A percentile compares a stretch with the other conserved stretches of the same genome.
These are phyloP conservation scores for Dryas octopetala DNA, from an alignment of 306 rosid species.

Conservation along the genomic window DNA sequence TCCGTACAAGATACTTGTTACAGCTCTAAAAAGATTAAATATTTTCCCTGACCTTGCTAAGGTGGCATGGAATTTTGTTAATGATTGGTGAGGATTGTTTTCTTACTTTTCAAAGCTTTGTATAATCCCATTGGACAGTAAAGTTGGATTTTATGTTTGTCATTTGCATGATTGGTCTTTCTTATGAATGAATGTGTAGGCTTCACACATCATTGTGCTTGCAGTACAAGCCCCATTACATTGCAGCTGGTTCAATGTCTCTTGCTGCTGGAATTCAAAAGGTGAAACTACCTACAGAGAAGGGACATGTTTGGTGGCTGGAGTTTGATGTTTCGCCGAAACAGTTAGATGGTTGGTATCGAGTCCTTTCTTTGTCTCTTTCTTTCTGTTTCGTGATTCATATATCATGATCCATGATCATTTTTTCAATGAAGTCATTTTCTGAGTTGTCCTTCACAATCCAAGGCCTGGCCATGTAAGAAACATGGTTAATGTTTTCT, in stretches of 20 bases:
- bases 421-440: neutral
- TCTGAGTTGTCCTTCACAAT: neutral
- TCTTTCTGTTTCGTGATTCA: neutral
- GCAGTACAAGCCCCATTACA: slow-evolving; percentile 50
- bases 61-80: slow-evolving; percentile 58
- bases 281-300: slow-evolving; percentile 44
- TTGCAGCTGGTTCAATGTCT: slow-evolving; percentile 52
- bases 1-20: slow-evolving; percentile 50
- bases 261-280: slow-evolving; percentile 53
- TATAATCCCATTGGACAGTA: neutral
- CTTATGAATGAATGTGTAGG: slow-evolving; percentile 36
- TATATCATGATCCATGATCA: neutral
- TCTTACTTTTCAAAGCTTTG: slow-evolving; percentile 6
- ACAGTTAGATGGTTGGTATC: slow-evolving; percentile 41
- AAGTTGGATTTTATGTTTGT: slow-evolving; percentile 1
- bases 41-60: slow-evolving; percentile 35
- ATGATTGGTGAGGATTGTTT: slow-evolving; percentile 39
- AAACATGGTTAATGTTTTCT: neutral
- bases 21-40: slow-evolving; percentile 41
- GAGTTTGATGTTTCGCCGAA: slow-evolving; percentile 49
- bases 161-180: neutral
- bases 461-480: neutral
- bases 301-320: slow-evolving; percentile 50
- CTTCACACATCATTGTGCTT: slow-evolving; percentile 50
- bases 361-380: neutral